Evolutionary conservation across 192 early-diverging fungal genomes (phyloP).

Genomic region (Coemansia sp.): DNA sequence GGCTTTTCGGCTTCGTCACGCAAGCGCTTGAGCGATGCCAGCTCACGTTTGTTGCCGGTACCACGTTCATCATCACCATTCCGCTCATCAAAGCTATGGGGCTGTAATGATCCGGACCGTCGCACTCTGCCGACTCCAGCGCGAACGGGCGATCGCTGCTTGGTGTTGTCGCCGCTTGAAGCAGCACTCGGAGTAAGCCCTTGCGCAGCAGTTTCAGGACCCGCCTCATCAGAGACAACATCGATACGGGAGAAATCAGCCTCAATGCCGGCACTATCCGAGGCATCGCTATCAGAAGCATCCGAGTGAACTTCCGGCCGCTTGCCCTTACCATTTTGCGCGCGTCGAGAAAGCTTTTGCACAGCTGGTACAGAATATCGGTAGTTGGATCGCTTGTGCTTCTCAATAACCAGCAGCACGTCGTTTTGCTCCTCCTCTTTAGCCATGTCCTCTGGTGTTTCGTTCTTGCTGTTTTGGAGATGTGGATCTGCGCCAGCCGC

Average conservation of each 20-base stretch:
- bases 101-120: constrained; percentile 3
- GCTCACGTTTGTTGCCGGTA: constrained; percentile 24
- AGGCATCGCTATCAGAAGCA: neutral
- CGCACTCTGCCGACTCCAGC: neutral
- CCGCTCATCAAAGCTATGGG: constrained; percentile 4
- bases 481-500: constrained; percentile 39
- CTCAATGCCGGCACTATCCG: neutral
- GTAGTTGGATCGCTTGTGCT: constrained; percentile 6
- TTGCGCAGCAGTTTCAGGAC: neutral
- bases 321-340: constrained; percentile 22
- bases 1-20: constrained; percentile 49
- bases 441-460: constrained; percentile 59
- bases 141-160: neutral
- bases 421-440: constrained; percentile 54
- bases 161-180: neutral
- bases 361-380: neutral
- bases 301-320: neutral
- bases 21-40: constrained; percentile 30
- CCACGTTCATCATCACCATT: neutral
- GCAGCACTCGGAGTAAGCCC: neutral
- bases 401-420: constrained; percentile 29
- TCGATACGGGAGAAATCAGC: neutral
- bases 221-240: neutral
- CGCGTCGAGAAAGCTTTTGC: neutral
- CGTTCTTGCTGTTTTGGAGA: constrained; percentile 45